Conservation (phyloP, 257 asterid genomes). For the Penstemon davidsonii region DNA sequence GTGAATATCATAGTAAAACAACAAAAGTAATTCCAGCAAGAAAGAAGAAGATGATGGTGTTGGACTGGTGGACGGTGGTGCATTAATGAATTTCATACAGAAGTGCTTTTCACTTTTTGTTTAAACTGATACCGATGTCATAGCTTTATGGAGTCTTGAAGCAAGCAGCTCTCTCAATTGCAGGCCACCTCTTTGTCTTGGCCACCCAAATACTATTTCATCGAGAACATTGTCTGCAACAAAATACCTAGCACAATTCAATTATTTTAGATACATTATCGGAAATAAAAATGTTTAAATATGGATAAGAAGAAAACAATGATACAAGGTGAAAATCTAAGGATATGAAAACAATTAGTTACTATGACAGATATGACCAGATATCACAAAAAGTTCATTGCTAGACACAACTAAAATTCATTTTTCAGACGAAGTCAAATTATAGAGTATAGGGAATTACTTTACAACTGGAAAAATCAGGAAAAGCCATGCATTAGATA, state of each 20-base stretch:
- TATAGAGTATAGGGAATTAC: constrained; percentile 9
- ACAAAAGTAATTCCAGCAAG: not conserved
- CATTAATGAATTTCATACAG: constrained; percentile 24
- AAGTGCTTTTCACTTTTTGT: constrained; percentile 17
- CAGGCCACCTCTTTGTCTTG: constrained; percentile 75
- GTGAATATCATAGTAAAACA: not conserved
- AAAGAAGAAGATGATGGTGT: constrained; percentile 15
- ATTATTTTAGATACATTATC: constrained; percentile 29
- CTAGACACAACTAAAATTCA: not conserved
- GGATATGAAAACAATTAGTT: not conserved
- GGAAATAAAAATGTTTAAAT: constrained; percentile 28
- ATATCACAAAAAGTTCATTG: constrained; percentile 13
- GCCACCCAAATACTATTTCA: constrained; percentile 95
- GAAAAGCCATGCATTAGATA: constrained; percentile 6
- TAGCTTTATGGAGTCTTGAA: constrained; percentile 77
- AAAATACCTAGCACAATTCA: constrained; percentile 59
- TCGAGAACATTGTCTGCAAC: constrained; percentile 88
- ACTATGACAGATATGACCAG: constrained; percentile 7
- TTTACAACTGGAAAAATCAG: constrained; percentile 2
- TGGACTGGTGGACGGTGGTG: constrained; percentile 10
- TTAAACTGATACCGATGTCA: constrained; percentile 62
- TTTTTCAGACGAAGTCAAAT: not conserved
- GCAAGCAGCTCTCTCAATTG: constrained; percentile 83
- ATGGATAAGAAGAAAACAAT: constrained; percentile 17
- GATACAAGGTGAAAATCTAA: constrained; percentile 16